Evolutionary conservation across 306 rosid species (phyloP).

Genomic region (Castanea mollissima): DNA sequence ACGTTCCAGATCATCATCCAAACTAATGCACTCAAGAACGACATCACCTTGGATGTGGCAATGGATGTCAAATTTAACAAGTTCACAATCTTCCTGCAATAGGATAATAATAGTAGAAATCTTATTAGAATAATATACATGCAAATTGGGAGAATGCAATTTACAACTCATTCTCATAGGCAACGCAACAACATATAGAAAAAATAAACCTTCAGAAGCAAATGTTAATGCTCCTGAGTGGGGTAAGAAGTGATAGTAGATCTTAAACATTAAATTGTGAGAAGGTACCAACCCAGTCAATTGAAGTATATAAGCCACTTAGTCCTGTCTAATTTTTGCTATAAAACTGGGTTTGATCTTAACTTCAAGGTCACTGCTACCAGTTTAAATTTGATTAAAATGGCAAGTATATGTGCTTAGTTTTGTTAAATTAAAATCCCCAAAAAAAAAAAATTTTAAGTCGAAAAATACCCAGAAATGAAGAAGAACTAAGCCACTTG

Average conservation of each 20-base stretch:
- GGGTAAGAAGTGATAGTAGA: slow-evolving; percentile 1
- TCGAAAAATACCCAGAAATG: background rate
- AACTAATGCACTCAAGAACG: slow-evolving; percentile 87
- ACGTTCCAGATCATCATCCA: slow-evolving; percentile 74
- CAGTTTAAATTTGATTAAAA: background rate
- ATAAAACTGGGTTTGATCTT: background rate
- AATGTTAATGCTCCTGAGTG: slow-evolving; percentile 3
- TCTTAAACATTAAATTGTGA: background rate
- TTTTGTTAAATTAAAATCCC: background rate
- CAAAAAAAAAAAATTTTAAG: background rate
- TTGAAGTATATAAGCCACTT: background rate
- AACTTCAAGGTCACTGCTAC: background rate
- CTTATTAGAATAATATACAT: slow-evolving; percentile 7
- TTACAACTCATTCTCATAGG: slow-evolving; percentile 17
- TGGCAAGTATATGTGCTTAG: background rate
- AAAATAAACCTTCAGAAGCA: slow-evolving; percentile 15
- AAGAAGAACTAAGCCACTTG: background rate
- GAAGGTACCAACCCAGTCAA: background rate
- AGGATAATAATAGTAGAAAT: slow-evolving; percentile 21
- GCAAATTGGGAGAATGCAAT: slow-evolving; percentile 2
- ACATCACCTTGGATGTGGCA: slow-evolving; percentile 98
- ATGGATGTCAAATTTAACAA: slow-evolving; percentile 88
- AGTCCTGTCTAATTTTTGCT: no score
- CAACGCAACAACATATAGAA: slow-evolving; percentile 16
- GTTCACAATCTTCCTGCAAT: slow-evolving; percentile 77